A percentile compares a stretch with the other conserved stretches of the same genome.
These are phyloP conservation scores for Lobosporangium transversale DNA, from an alignment of 192 early-diverging fungal genomes.

Conservation along the genomic window DNA sequence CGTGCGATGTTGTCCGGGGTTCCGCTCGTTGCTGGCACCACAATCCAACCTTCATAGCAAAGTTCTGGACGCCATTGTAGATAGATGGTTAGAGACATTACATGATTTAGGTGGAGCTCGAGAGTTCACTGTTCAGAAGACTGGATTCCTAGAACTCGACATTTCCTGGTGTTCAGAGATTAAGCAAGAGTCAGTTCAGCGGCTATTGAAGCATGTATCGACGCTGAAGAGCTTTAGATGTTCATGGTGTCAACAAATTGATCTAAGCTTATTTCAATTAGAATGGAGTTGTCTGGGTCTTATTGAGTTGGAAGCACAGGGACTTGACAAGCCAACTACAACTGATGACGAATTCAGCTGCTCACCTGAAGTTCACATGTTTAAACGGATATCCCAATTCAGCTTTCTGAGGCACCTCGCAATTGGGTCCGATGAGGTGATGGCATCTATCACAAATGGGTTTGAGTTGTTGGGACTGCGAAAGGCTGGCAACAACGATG, in stretches of 20 bases:
- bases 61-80: conserved; percentile 9
- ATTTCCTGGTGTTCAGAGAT: conserved; percentile 10
- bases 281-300: not conserved
- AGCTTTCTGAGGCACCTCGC: not conserved
- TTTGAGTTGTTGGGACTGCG: not conserved
- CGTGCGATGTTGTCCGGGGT: not conserved
- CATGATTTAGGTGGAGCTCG: not conserved
- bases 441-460: not conserved
- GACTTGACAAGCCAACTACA: not conserved
- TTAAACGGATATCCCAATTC: conserved; percentile 1
- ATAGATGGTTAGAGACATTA: not conserved
- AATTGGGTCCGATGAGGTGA: conserved; percentile 10
- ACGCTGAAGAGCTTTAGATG: conserved; percentile 1
- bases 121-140: not conserved
- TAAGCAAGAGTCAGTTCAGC: not conserved
- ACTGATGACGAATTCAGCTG: not conserved
- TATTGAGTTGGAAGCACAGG: conserved; percentile 2
- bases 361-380: not conserved
- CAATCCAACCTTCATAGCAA: conserved; percentile 5
- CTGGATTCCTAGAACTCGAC: conserved; percentile 3
- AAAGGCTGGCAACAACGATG: not conserved
- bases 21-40: conserved; percentile 3
- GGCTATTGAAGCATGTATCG: not conserved
- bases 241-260: conserved; percentile 11
- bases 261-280: not conserved